Percentiles rank a stretch among this genome's conserved stretches.
These are phyloP conservation scores for Argentina anserina DNA, from an alignment of 306 rosid genomes.

Conservation along the genomic window DNA sequence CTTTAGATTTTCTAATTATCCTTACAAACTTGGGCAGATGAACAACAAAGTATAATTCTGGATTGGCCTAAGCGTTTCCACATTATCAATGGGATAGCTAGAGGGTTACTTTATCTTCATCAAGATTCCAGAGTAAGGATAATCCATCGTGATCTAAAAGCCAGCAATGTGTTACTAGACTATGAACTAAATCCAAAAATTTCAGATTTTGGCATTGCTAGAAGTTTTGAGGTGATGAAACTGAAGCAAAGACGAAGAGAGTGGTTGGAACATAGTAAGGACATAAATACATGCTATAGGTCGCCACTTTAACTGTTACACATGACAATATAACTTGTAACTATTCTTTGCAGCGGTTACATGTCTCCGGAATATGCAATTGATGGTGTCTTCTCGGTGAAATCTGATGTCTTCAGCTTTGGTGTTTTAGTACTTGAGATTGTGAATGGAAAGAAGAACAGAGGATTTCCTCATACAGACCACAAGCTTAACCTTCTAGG, in stretches of 20 bases:
- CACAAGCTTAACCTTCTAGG: conserved; percentile 42
- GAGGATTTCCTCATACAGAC: conserved; percentile 29
- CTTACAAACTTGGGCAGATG: conserved; percentile 27
- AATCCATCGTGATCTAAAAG: conserved; percentile 51
- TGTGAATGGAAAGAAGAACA: conserved; percentile 45
- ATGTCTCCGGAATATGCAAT: conserved; percentile 48
- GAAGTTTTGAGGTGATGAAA: conserved; percentile 43
- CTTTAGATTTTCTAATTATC: not conserved
- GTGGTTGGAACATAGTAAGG: conserved; percentile 55
- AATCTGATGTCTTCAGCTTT: conserved; percentile 46
- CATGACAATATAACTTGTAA: not conserved
- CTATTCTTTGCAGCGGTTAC: conserved; percentile 31
- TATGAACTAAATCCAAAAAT: conserved; percentile 42
- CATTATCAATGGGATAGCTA: conserved; percentile 42
- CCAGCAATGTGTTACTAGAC: conserved; percentile 47
- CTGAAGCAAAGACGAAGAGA: conserved; percentile 40
- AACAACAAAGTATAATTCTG: conserved; percentile 20
- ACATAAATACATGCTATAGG: not conserved
- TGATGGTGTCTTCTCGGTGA: conserved; percentile 35
- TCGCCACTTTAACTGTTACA: not conserved
- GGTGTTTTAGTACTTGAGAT: conserved; percentile 48
- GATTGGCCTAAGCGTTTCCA: conserved; percentile 38
- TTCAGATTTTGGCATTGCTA: conserved; percentile 52
- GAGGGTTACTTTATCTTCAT: conserved; percentile 48
- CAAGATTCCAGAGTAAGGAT: conserved; percentile 51